Evolutionary conservation across 257 asterid species (phyloP), one percentile per base, ranked within the genome.

Genomic region (Mentha longifolia): DNA sequence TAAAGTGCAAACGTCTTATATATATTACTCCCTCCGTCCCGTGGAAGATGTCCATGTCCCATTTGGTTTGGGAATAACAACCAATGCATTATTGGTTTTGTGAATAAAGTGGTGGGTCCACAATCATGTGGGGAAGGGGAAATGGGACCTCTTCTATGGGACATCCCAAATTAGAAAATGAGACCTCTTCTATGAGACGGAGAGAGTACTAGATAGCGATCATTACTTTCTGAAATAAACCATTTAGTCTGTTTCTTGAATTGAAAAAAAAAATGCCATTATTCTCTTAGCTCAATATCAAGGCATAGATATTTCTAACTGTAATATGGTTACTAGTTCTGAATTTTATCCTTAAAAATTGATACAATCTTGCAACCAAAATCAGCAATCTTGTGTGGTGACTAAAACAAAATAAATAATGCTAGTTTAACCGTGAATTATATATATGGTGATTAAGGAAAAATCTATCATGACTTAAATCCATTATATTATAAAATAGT

Each of bases 331-430:
- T 46, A 15, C 8, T 50, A 61, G 25, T 70, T 62, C 39, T 15
- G 13, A 25, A 8, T 46, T 46, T 13, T 33, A 15, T 56, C 14
- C 12, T 59, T 31, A 31, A 43, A 57, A 31, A 55, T 68, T 33
- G 19, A 46, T 46, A 61, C 50, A 71, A 71, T 71, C 52, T 71
- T 47, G 61, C 49, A 47, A 49, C 19, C 20, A 61, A 45, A 43
- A 46, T 15, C 46, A 67, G 35, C 63, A 47, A 57, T n/a, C 63
- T 67, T 66, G 46, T 74, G 43, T 57, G 11, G 55, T 74, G 74
- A 49, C 33, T 33, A 17, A 45, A 65, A 20, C 25, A 33, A 30
- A 43, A 43, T 14, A 9, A 17, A 45, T 12, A 19, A 31, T 19
- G 17, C 35, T 28, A 59, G 13, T 39, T 70, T 0, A 45, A 49